phyloP scores from a whole-genome alignment of 768 basidiomycete genomes.

The Pisolithus orientalis region DNA sequence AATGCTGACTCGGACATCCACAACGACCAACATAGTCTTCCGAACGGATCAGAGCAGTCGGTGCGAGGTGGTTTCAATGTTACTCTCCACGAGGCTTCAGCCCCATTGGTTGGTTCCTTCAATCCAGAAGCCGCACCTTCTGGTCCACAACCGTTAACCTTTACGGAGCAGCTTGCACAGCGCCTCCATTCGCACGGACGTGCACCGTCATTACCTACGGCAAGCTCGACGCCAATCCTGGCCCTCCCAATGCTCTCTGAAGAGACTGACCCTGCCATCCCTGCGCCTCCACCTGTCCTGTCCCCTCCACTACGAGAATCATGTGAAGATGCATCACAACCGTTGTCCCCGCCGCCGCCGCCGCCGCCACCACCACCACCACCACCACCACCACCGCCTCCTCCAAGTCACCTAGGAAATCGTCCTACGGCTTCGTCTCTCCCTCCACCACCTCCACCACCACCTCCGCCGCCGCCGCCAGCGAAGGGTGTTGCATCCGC shows the following conservation, averaged over 20 bases:
- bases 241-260: constrained; percentile 36
- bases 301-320: constrained; percentile 14
- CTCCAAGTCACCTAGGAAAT: constrained; percentile 25
- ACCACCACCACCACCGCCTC: constrained; percentile 30
- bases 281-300: constrained; percentile 22
- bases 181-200: constrained; percentile 49
- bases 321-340: constrained; percentile 2
- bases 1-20: constrained; percentile 41
- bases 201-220: constrained; percentile 31
- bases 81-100: constrained; percentile 46
- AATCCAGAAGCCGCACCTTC: constrained; percentile 32
- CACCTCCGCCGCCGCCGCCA: constrained; percentile 26
- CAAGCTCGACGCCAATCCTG: constrained; percentile 27
- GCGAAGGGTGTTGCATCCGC: constrained; percentile 27
- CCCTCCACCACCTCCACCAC: constrained; percentile 26
- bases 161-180: constrained; percentile 58
- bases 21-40: constrained; percentile 44
- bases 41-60: constrained; percentile 53
- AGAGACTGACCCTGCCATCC: constrained; percentile 24
- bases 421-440: constrained; percentile 16
- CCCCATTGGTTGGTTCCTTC: constrained; percentile 50
- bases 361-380: constrained; percentile 27
- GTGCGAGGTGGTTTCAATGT: constrained; percentile 20
- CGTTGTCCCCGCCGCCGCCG: constrained; percentile 14
- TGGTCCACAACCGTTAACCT: constrained; percentile 37